Conservation (phyloP, 2,329 filamentous ascomycete genomes). For the Aspergillus glaucus region DNA sequence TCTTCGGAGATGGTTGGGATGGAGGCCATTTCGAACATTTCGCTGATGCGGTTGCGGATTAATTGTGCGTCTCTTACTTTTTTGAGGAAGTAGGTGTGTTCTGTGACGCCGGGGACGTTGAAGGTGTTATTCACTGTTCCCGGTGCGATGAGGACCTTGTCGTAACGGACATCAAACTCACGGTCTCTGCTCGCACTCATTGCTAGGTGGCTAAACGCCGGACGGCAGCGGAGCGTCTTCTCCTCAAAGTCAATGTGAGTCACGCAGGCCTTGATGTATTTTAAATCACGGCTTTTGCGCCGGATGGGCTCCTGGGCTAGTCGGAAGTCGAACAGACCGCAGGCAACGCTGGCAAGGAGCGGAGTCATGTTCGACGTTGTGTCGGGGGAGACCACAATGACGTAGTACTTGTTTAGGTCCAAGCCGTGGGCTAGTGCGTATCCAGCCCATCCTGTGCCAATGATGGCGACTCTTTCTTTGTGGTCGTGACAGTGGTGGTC, state of each 20-base stretch:
- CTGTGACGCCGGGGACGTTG: not conserved
- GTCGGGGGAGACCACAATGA: not conserved
- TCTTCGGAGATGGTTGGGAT: not conserved
- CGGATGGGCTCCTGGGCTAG: not conserved
- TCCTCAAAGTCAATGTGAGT: not conserved
- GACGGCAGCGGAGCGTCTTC: not conserved
- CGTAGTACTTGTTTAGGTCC: not conserved
- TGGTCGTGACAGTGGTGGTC: not conserved
- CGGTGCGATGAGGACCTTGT: not conserved
- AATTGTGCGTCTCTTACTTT: not conserved
- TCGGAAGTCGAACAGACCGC: not conserved
- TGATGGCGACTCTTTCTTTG: not conserved
- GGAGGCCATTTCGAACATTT: not conserved
- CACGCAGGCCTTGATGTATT: not conserved
- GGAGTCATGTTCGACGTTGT: not conserved
- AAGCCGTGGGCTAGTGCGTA: not conserved
- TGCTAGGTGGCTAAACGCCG: not conserved
- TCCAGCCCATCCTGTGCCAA: not conserved
- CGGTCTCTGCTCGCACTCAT: not conserved
- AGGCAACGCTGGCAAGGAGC: not conserved
- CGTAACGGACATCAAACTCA: not conserved
- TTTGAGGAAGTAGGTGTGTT: not conserved
- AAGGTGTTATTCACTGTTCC: not conserved
- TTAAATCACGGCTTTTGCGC: not conserved
- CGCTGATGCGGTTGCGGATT: not conserved